phyloP scores from a whole-genome alignment of 768 basidiomycete species.

The Xerocomellus dryophilus region DNA sequence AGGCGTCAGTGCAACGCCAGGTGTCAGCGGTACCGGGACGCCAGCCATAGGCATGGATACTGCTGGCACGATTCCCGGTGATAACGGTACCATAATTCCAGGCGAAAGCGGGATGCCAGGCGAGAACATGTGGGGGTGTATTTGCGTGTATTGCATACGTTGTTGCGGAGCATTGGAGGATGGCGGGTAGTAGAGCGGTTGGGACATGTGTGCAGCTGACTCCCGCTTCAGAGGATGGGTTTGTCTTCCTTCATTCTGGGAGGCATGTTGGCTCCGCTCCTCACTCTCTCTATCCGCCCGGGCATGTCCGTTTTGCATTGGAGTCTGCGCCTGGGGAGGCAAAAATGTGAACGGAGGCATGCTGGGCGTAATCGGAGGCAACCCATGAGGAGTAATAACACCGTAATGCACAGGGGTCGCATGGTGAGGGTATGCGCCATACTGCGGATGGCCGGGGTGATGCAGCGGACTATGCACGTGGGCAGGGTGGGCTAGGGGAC shows the following conservation, averaged over 20 bases:
- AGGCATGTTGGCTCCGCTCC: background rate
- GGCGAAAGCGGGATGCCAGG: constrained; percentile 32
- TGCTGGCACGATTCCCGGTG: constrained; percentile 23
- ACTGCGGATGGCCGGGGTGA: constrained; percentile 31
- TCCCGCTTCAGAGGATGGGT: constrained; percentile 5
- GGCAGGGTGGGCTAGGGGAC: constrained; percentile 31
- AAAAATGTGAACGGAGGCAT: constrained; percentile 95
- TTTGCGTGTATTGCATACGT: constrained; percentile 23
- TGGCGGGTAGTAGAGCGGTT: constrained; percentile 10
- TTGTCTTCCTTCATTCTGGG: constrained; percentile 8
- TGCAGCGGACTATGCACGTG: constrained; percentile 33
- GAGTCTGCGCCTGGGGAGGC: constrained; percentile 40
- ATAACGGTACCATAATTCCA: constrained; percentile 28
- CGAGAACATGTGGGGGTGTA: constrained; percentile 28
- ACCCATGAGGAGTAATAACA: constrained; percentile 67
- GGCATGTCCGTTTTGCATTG: constrained; percentile 18
- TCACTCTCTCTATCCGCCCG: constrained; percentile 3
- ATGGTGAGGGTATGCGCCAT: constrained; percentile 26
- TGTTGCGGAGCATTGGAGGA: constrained; percentile 15
- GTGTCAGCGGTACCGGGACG: constrained; percentile 27
- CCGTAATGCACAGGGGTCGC: constrained; percentile 26
- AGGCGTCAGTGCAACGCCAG: constrained; percentile 44
- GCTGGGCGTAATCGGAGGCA: constrained; percentile 93
- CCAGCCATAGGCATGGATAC: constrained; percentile 22
- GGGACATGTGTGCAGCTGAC: constrained; percentile 4